Evolutionary conservation across 2,329 filamentous ascomycete genomes (phyloP).

Genomic region (Trichophaea hybrida): DNA sequence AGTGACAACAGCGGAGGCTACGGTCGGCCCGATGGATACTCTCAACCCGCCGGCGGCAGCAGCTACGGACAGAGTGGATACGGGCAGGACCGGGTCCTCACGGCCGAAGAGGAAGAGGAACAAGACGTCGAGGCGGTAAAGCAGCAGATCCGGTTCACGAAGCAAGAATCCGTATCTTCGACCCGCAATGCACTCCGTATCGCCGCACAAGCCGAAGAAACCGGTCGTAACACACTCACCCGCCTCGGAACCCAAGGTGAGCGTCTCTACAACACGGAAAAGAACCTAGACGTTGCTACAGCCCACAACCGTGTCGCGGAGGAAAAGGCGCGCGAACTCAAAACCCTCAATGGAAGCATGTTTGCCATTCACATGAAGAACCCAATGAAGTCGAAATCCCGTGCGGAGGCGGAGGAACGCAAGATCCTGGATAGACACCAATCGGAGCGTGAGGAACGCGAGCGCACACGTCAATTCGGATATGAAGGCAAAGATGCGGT

Average conservation of each 20-base stretch:
- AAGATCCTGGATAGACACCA: conserved; percentile 55
- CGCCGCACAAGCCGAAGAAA: conserved; percentile 55
- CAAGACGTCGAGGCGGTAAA: conserved; percentile 59
- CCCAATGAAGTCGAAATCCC: conserved; percentile 57
- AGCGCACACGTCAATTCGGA: conserved; percentile 45
- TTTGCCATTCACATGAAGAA: conserved; percentile 70
- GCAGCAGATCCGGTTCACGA: conserved; percentile 58
- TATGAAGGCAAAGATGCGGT: conserved; percentile 41
- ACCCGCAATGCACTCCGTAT: conserved; percentile 55
- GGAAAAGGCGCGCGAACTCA: conserved; percentile 68
- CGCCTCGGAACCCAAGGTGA: conserved; percentile 67
- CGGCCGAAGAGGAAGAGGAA: conserved; percentile 59
- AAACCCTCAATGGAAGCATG: conserved; percentile 78
- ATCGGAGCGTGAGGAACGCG: conserved; percentile 49
- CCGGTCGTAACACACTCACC: conserved; percentile 55
- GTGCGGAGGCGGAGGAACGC: conserved; percentile 50
- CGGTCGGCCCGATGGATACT: neutral
- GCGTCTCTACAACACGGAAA: conserved; percentile 65
- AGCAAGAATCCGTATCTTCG: conserved; percentile 60
- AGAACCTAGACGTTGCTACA: conserved; percentile 65
- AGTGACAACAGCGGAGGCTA: neutral
- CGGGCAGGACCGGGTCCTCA: conserved; percentile 56
- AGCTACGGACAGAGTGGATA: neutral
- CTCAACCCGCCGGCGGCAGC: neutral
- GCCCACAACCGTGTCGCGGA: conserved; percentile 63